Percentiles rank a stretch among this genome's conserved stretches.
These are phyloP conservation scores for Stagonosporopsis vannaccii DNA, from an alignment of 2,329 filamentous ascomycete species.

Conservation along the genomic window DNA sequence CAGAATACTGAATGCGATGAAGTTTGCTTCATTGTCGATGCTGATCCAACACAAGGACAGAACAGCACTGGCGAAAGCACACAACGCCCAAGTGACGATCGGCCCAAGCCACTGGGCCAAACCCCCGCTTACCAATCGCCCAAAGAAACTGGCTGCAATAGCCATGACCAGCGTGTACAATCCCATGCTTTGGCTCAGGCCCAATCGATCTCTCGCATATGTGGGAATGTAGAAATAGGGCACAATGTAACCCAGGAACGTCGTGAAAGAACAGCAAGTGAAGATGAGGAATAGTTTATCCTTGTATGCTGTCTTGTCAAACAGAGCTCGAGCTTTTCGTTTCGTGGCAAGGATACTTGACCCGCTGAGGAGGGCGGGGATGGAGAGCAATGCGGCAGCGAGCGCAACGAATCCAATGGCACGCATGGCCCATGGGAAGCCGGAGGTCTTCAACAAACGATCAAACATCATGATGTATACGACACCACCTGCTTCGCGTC, in stretches of 20 bases:
- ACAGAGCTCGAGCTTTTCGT: slow-evolving; percentile 42
- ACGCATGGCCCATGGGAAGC: slow-evolving; percentile 49
- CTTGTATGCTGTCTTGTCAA: slow-evolving; percentile 43
- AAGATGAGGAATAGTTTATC: slow-evolving; percentile 48
- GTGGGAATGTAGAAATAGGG: slow-evolving; percentile 50
- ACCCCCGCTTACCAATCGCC: slow-evolving; percentile 38
- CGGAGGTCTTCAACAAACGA: slow-evolving; percentile 31
- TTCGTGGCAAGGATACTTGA: slow-evolving; percentile 35
- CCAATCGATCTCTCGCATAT: slow-evolving; percentile 42
- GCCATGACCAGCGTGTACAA: slow-evolving; percentile 45
- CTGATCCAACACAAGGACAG: slow-evolving; percentile 44
- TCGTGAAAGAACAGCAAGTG: slow-evolving; percentile 43
- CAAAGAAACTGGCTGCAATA: slow-evolving; percentile 47
- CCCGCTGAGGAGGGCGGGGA: slow-evolving; percentile 46
- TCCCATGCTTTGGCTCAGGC: slow-evolving; percentile 36
- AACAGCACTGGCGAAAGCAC: slow-evolving; percentile 37
- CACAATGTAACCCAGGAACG: slow-evolving; percentile 48
- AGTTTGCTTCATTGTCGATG: slow-evolving; percentile 35
- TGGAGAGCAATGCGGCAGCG: slow-evolving; percentile 39
- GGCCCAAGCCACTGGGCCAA: slow-evolving; percentile 44
- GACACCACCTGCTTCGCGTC: slow-evolving; percentile 38
- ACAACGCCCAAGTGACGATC: slow-evolving; percentile 45
- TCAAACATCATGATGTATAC: slow-evolving; percentile 50
- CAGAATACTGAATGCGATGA: slow-evolving; percentile 46
- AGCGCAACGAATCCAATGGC: slow-evolving; percentile 47